Evolutionary conservation across 495 filamentous ascomycete genomes (phyloP).

Genomic region (Amorphotheca resinae): DNA sequence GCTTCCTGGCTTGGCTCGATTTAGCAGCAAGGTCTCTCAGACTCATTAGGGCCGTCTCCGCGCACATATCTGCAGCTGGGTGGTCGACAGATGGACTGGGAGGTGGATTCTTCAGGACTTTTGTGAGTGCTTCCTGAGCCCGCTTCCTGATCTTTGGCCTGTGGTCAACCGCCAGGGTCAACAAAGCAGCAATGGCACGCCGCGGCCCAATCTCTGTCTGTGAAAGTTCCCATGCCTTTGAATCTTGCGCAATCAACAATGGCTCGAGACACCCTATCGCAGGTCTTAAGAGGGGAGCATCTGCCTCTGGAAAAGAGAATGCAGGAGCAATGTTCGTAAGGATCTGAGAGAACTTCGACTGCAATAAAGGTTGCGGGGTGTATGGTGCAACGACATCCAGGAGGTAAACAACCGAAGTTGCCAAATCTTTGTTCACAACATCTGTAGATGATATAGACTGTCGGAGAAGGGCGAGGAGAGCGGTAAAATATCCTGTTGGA

Average conservation of each 20-base stretch:
- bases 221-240: constrained; percentile 72
- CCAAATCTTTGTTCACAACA: constrained; percentile 69
- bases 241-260: constrained; percentile 78
- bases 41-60: constrained; percentile 70
- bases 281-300: constrained; percentile 72
- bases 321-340: constrained; percentile 75
- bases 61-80: constrained; percentile 90
- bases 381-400: constrained; percentile 80
- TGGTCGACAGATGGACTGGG: constrained; percentile 87
- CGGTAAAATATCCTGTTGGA: constrained; percentile 89
- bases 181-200: constrained; percentile 72
- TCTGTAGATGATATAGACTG: constrained; percentile 54
- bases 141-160: constrained; percentile 91
- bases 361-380: constrained; percentile 71
- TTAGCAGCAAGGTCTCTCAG: constrained; percentile 54
- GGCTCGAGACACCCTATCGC: constrained; percentile 92
- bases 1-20: constrained; percentile 47
- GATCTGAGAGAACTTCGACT: constrained; percentile 88
- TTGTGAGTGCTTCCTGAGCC: constrained; percentile 78
- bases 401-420: constrained; percentile 84
- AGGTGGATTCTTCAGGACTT: constrained; percentile 69
- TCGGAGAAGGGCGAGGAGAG: constrained; percentile 76
- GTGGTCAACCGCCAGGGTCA: constrained; percentile 73
- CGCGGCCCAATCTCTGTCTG: constrained; percentile 78
- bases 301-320: constrained; percentile 64